Percentiles rank a stretch among this genome's conserved stretches.
These are phyloP conservation scores for Fomitopsis pinicola DNA, from an alignment of 1,284 basidiomycete species.

Conservation along the genomic window DNA sequence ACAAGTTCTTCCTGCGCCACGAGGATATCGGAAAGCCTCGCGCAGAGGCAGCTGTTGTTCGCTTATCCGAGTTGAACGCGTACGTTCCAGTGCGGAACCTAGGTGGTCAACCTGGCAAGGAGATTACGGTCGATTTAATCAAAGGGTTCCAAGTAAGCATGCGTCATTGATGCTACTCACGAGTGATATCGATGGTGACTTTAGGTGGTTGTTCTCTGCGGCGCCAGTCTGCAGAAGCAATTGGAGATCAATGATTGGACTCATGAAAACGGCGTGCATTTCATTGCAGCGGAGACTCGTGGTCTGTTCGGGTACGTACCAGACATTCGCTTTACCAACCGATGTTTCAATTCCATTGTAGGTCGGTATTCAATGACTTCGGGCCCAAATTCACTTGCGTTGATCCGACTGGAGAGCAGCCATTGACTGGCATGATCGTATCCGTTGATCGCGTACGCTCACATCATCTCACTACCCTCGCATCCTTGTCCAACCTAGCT, in stretches of 20 bases:
- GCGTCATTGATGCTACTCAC: not conserved
- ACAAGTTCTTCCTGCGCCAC: slow-evolving; percentile 90
- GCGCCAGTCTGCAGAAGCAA: slow-evolving; percentile 76
- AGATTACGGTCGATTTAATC: slow-evolving; percentile 75
- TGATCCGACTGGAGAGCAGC: slow-evolving; percentile 94
- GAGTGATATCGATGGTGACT: not conserved
- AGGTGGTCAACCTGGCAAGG: slow-evolving; percentile 64
- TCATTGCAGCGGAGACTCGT: slow-evolving; percentile 89
- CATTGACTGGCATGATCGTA: slow-evolving; percentile 93
- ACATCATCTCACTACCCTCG: not conserved
- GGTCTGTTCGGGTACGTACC: slow-evolving; percentile 87
- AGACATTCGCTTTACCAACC: not conserved
- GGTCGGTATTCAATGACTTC: slow-evolving; percentile 95
- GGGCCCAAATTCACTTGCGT: slow-evolving; percentile 92
- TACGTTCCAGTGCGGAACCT: slow-evolving; percentile 92
- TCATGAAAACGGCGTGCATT: slow-evolving; percentile 84
- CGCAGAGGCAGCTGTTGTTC: slow-evolving; percentile 83
- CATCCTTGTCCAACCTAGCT: not conserved
- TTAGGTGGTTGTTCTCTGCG: slow-evolving; percentile 88
- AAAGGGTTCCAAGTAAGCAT: slow-evolving; percentile 80
- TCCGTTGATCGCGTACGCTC: slow-evolving; percentile 73
- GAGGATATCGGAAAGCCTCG: slow-evolving; percentile 87
- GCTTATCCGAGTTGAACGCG: slow-evolving; percentile 92
- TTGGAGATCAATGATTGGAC: slow-evolving; percentile 96
- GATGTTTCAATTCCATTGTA: slow-evolving; percentile 27